Percentiles rank a stretch among this genome's conserved stretches.
Evolutionary conservation across 2,329 filamentous ascomycete genomes (phyloP).

Genomic region (Exophiala xenobiotica): DNA sequence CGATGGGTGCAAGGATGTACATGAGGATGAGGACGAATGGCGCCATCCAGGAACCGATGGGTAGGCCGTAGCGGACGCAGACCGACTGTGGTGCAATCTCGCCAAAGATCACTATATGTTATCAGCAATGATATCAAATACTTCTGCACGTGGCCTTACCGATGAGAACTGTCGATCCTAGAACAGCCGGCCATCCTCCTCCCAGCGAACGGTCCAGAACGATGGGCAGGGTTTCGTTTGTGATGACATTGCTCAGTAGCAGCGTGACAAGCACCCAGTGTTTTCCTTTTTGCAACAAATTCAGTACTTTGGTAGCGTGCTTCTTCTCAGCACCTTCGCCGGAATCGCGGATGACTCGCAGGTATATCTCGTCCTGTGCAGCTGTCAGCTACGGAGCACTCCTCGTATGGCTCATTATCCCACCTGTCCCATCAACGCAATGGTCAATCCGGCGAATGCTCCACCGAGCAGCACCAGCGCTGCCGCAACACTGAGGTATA

Average conservation of each 20-base stretch:
- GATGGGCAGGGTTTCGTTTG: constrained; percentile 94
- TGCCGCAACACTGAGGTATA: constrained; percentile 76
- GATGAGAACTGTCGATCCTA: constrained; percentile 90
- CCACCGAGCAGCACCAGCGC: constrained; percentile 83
- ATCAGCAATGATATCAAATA: constrained; percentile 5
- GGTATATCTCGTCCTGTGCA: constrained; percentile 81
- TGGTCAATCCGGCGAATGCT: constrained; percentile 88
- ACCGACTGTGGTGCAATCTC: constrained; percentile 95
- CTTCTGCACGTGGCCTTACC: constrained; percentile 55
- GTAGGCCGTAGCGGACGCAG: constrained; percentile 92
- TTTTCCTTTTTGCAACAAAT: constrained; percentile 81
- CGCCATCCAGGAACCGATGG: constrained; percentile 91
- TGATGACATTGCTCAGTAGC: constrained; percentile 92
- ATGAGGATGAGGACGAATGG: constrained; percentile 84
- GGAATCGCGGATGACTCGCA: constrained; percentile 88
- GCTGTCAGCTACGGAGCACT: constrained; percentile 3
- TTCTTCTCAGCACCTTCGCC: constrained; percentile 80
- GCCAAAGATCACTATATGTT: constrained; percentile 81
- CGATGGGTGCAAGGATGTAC: constrained; percentile 85
- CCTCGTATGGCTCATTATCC: constrained; percentile 5
- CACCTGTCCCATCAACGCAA: constrained; percentile 62
- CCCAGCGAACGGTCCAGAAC: constrained; percentile 91
- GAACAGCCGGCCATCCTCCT: constrained; percentile 88
- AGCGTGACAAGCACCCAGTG: constrained; percentile 98
- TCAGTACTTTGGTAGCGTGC: constrained; percentile 78